A percentile compares a stretch with the other conserved stretches of the same genome.
Conservation (phyloP, 257 asterid species). For the Ehretia macrophylla region DNA sequence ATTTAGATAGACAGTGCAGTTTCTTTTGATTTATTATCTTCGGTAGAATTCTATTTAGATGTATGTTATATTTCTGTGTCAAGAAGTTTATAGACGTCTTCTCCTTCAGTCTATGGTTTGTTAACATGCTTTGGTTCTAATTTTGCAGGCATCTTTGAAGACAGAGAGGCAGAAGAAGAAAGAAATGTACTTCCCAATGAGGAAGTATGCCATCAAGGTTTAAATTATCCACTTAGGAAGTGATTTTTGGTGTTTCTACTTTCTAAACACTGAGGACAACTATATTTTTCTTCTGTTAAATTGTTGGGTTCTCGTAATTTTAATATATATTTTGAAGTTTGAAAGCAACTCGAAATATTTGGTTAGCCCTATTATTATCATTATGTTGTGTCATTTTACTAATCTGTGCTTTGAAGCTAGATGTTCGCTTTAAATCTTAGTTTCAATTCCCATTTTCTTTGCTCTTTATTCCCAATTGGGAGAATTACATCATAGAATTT, state of each 20-base stretch:
- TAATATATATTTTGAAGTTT: not conserved
- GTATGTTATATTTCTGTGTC: no score
- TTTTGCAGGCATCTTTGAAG: conserved; percentile 61
- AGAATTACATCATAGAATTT: no score
- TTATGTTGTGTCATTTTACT: no score
- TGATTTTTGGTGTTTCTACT: conserved; percentile 4
- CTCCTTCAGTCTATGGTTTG: not conserved
- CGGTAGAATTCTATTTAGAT: no score
- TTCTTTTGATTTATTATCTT: no score
- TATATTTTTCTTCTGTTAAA: conserved; percentile 4
- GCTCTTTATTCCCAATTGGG: no score
- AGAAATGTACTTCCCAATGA: conserved; percentile 66
- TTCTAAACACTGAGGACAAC: conserved; percentile 4
- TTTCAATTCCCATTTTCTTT: no score
- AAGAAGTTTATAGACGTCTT: no score
- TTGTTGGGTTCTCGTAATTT: not conserved
- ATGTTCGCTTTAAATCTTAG: no score
- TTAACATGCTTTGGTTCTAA: not conserved
- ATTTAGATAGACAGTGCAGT: no score
- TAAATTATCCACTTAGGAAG: conserved; percentile 13
- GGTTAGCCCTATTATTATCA: no score
- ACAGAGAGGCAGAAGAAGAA: conserved; percentile 65
- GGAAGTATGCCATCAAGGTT: conserved; percentile 71
- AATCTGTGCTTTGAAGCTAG: no score
- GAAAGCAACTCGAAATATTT: not conserved